Base-by-base conservation (phyloP, 495 filamentous ascomycete species). In the Lophiostoma macrostomum region DNA sequence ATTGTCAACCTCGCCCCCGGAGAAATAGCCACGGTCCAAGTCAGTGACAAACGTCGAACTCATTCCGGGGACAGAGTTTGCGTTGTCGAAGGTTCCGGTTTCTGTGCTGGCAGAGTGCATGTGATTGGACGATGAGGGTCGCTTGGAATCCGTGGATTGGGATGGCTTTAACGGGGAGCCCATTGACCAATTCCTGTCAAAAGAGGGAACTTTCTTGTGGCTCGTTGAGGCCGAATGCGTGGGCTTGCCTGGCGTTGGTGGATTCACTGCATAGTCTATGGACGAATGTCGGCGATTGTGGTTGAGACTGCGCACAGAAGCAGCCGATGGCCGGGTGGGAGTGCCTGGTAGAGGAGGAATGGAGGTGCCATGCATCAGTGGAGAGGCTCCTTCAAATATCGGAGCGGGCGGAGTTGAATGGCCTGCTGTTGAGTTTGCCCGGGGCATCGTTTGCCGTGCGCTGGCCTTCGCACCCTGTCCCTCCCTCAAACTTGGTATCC, bases 11-110 rank as follows among this genome's bases (percentile, higher is more conserved):
- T 98, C 93, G 8, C 86, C 84, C 5, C 90, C 88, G 1, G 93
- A 97, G 65, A 96, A 95, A 68, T 97, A 97, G 16, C 90, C 93
- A 19, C 89, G 82, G 61, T 98, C 93, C 18, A 91, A 70, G 27
- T 93, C 90, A 6, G 43, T 51, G 16, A 64, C 49, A 18, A 41
- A 50, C 3, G 58, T 55, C 29, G 69, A 68, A 3, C 28, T 57
- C 25, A 67, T 25, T 12, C 58, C 54, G 24, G 42, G 5, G 0
- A 56, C 54, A 1, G 38, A 36, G 13, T 37, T 42, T 13, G 44
- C 18, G 11, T 13, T 37, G 7, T 66, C 63, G 34, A 56, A 54
- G 10, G 55, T 35, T 4, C 45, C 37, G 5, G 39, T 44, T 29
- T 65, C 68, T 5, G 68, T 51, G 39, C 68, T 69, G 6, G 65